Evolutionary conservation across 2,329 filamentous ascomycete genomes (phyloP).

Genomic region (Zelopaecilomyces penicillatus): DNA sequence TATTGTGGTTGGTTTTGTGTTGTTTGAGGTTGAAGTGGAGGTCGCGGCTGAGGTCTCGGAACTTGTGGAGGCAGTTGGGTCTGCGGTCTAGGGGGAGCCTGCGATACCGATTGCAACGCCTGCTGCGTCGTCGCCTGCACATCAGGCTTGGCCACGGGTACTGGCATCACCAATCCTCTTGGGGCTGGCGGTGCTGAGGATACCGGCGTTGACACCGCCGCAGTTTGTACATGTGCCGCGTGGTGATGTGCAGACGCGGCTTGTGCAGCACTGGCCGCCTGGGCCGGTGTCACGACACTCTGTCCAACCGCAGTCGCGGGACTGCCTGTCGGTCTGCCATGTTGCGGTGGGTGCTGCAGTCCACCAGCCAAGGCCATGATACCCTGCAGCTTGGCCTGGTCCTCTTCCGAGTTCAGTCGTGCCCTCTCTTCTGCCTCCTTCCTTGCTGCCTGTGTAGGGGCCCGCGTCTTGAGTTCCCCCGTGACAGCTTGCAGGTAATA

Average conservation of each 20-base stretch:
- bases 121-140: conserved; percentile 23
- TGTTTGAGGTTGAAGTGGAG: conserved; percentile 13
- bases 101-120: conserved; percentile 19
- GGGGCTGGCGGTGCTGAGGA: conserved; percentile 2
- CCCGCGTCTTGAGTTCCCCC: conserved; percentile 78
- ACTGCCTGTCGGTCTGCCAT: conserved; percentile 16
- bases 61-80: conserved; percentile 22
- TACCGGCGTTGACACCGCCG: conserved; percentile 1
- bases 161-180: conserved; percentile 6
- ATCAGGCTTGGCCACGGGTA: conserved; percentile 17
- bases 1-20: conserved; percentile 12
- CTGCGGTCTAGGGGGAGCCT: conserved; percentile 18
- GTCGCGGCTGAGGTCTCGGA: conserved; percentile 11
- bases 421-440: conserved; percentile 60
- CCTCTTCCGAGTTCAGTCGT: conserved; percentile 49
- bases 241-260: conserved; percentile 12
- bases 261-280: conserved; percentile 22
- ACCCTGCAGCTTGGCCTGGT: conserved; percentile 52
- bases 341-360: conserved; percentile 33
- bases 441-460: conserved; percentile 63
- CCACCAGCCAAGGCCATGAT: conserved; percentile 48
- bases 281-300: conserved; percentile 26
- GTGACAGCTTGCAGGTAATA: conserved; percentile 83
- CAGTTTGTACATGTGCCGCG: conserved; percentile 12
- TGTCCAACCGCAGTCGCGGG: conserved; percentile 18